Evolutionary conservation across 2,329 filamentous ascomycete genomes (phyloP), one percentile per base, ranked within the genome.

Genomic region (Diplodia corticola): DNA sequence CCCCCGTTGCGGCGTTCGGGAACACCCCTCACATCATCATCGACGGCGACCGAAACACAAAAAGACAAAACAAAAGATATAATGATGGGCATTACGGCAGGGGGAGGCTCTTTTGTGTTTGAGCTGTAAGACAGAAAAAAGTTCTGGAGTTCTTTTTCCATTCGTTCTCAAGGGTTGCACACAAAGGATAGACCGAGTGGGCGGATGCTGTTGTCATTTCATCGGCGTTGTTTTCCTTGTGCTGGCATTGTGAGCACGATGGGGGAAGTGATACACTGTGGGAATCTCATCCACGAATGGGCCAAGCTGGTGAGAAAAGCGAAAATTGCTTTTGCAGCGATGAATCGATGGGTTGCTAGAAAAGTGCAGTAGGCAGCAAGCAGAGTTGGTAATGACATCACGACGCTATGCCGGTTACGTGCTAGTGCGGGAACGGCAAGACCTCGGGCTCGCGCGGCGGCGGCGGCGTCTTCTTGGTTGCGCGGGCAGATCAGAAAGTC

Each of bases 401-500:
- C 57, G 57, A 13, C 44, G 22, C 57, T 35, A 49, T 61, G 4
- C 57, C 40, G 1, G 1, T 33, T 22, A 5, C n/a, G 22, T 17
- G 12, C 28, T 61, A 61, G 57, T 17, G 28, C 57, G 17, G 9
- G 12, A 15, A 26, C 37, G 22, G 60, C 46, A 17, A 35, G 24
- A 63, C 46, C 33, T 63, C 59, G 59, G 60, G 33, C 26, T 35
- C 33, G 33, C 33, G 33, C 10, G 33, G 6, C 28, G 33, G 33
- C 33, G 30, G 30, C 30, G 33, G 33, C 33, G 33, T 35, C 33
- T 20, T 46, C 40, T 46, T 46, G 26, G 26, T 20, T 26, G 51
- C 33, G 60, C 60, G 20, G 60, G 28, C 28, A 30, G 64, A 48
- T 59, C 54, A 51, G 64, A 65, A 65, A 65, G 64, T 65, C 64